phyloP scores from a whole-genome alignment of 192 early-diverging fungal genomes.

The Umbelopsis ramanniana region DNA sequence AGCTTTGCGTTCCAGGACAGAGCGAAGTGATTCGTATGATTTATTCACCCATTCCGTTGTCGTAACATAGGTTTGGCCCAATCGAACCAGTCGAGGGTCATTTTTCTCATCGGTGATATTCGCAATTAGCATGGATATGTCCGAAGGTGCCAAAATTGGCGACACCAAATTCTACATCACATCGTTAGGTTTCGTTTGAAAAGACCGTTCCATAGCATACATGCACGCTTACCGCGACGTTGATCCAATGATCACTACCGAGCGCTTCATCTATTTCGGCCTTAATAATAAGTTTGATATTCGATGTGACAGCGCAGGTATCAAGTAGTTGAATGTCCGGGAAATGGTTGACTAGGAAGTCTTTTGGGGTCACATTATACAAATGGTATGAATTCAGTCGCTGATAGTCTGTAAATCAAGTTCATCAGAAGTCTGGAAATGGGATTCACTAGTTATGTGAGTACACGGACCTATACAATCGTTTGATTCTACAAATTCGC shows the following conservation, averaged over 20 bases:
- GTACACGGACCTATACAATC: conserved; percentile 25
- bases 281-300: neutral
- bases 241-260: conserved; percentile 13
- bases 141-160: neutral
- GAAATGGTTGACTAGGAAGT: conserved; percentile 1
- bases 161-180: neutral
- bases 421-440: neutral
- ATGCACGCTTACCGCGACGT: neutral
- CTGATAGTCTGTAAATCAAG: neutral
- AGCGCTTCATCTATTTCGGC: conserved; percentile 7
- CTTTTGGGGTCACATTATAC: conserved; percentile 9
- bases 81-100: neutral
- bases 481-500: conserved; percentile 22
- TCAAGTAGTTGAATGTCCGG: conserved; percentile 14
- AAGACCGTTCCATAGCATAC: too few species aligned
- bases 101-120: neutral
- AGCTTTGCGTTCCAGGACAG: neutral
- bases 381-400: conserved; percentile 17
- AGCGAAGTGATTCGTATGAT: neutral
- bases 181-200: too few species aligned
- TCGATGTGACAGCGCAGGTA: conserved; percentile 24
- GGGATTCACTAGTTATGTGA: neutral
- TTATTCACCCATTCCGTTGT: neutral
- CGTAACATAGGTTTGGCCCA: neutral
- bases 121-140: conserved; percentile 6